These are phyloP conservation scores for Aspergillus vadensis DNA, from an alignment of 2,329 filamentous ascomycete genomes.

Conservation along the genomic window DNA sequence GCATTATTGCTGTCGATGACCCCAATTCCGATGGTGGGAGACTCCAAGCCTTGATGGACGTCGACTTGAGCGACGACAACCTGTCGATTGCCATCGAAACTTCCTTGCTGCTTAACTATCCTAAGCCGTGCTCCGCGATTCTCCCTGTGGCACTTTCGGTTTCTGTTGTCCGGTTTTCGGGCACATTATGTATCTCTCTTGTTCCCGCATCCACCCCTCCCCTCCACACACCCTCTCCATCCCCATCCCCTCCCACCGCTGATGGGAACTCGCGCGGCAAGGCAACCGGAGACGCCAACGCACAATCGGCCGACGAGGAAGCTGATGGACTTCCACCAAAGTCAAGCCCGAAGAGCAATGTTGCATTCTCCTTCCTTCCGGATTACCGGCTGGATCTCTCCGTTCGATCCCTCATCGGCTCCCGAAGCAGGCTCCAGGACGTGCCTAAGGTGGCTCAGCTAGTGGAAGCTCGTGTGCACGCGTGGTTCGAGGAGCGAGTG, in stretches of 20 bases:
- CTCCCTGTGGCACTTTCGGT: constrained; percentile 90
- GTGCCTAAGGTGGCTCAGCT: constrained; percentile 68
- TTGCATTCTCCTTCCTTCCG: constrained; percentile 82
- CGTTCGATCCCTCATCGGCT: constrained; percentile 65
- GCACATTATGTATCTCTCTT: constrained; percentile 90
- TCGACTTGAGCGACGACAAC: constrained; percentile 87
- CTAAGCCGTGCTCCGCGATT: constrained; percentile 83
- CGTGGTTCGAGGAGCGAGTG: constrained; percentile 68
- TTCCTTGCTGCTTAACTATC: constrained; percentile 90
- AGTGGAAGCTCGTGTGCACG: constrained; percentile 64
- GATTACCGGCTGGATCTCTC: constrained; percentile 68
- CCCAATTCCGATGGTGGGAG: constrained; percentile 66
- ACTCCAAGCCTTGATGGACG: constrained; percentile 93
- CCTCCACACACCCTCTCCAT: constrained; percentile 38
- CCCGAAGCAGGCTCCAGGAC: constrained; percentile 63
- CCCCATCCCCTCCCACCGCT: constrained; percentile 31
- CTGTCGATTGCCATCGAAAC: constrained; percentile 94
- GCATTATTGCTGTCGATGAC: constrained; percentile 78
- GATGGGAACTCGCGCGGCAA: constrained; percentile 18
- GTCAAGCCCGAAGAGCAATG: constrained; percentile 72
- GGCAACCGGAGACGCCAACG: constrained; percentile 14
- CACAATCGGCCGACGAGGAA: constrained; percentile 2
- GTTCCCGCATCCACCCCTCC: constrained; percentile 64
- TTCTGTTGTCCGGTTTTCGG: constrained; percentile 89
- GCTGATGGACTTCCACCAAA: constrained; percentile 22